A percentile compares a stretch with the other conserved stretches of the same genome.
Conservation (phyloP, 2,329 filamentous ascomycete genomes). For the Thyridium curvatum region DNA sequence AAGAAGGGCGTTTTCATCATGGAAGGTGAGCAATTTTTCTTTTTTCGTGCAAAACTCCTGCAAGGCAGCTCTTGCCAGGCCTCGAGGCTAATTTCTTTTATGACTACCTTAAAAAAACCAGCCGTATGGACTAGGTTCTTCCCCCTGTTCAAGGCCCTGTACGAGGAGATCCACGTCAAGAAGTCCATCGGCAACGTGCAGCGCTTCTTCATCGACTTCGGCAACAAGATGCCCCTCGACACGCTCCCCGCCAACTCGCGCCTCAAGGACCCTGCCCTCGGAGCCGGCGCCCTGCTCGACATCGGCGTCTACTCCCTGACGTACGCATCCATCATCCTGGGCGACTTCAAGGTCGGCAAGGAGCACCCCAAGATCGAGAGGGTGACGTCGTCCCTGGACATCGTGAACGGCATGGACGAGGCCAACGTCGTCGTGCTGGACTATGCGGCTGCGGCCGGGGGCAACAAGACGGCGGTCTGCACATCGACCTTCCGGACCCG, state of each 20-base stretch:
- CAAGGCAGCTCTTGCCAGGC: too few relatives aligned
- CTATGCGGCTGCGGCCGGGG: background rate
- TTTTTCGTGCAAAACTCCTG: too few relatives aligned
- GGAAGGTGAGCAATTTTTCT: too few relatives aligned
- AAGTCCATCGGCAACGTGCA: constrained; percentile 18
- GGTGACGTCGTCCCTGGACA: constrained; percentile 2
- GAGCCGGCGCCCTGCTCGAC: constrained; percentile 22
- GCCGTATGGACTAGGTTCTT: constrained; percentile 29
- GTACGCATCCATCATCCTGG: constrained; percentile 2
- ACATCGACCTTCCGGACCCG: constrained; percentile 1
- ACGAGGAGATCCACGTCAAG: constrained; percentile 10
- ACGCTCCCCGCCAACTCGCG: constrained; percentile 11
- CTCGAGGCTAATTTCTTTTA: too few relatives aligned
- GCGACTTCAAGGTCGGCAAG: constrained; percentile 3
- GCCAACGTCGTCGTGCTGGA: constrained; percentile 3
- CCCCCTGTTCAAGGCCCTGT: constrained; percentile 19
- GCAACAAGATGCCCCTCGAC: constrained; percentile 15
- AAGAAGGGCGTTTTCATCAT: constrained; percentile 25
- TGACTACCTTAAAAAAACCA: too few relatives aligned
- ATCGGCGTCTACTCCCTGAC: constrained; percentile 24
- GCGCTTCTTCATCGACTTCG: constrained; percentile 19
- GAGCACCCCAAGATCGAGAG: background rate
- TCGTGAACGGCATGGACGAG: constrained; percentile 2
- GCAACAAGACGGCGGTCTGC: constrained; percentile 1
- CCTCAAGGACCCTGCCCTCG: constrained; percentile 18